These are phyloP conservation scores for Saccharomycopsis capsularis DNA, from an alignment of 805 yeast genomes.

Conservation along the genomic window DNA sequence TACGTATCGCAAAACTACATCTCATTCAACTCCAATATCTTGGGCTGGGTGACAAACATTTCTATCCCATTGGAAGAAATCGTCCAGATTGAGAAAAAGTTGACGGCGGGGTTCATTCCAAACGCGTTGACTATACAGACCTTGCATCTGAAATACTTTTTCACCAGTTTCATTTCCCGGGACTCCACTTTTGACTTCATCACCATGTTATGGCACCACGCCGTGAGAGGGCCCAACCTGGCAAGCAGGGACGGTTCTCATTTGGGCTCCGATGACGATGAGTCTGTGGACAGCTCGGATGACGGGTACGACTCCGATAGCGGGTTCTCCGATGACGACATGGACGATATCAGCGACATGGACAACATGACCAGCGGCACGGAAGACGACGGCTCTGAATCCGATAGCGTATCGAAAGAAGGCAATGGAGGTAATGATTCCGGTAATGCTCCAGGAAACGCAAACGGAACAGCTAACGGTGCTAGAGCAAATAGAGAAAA, in stretches of 20 bases:
- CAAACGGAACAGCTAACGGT: background rate
- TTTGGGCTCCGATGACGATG: background rate
- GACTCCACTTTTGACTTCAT: conserved; percentile 47
- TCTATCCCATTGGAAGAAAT: conserved; percentile 55
- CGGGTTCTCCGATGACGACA: conserved; percentile 11
- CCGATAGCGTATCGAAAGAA: background rate
- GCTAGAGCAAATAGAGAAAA: background rate
- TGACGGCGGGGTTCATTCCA: conserved; percentile 62
- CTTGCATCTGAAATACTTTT: conserved; percentile 51
- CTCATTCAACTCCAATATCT: conserved; percentile 58
- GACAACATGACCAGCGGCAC: conserved; percentile 16
- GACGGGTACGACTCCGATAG: conserved; percentile 8
- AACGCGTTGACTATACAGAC: conserved; percentile 62
- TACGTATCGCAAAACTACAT: conserved; percentile 49
- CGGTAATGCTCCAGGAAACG: background rate
- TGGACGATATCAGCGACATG: conserved; percentile 12
- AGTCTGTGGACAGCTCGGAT: conserved; percentile 1
- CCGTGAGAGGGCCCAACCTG: conserved; percentile 23
- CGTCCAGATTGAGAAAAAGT: conserved; percentile 54
- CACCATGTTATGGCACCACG: conserved; percentile 54
- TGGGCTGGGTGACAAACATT: conserved; percentile 60
- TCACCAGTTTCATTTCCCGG: conserved; percentile 59
- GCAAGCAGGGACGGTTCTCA: conserved; percentile 23
- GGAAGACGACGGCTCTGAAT: conserved; percentile 2
- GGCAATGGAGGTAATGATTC: background rate